Percentiles rank a stretch among this genome's conserved stretches.
These are phyloP conservation scores for Ophiostoma himal-ulmi DNA, from an alignment of 2,329 filamentous ascomycete species.

Conservation along the genomic window DNA sequence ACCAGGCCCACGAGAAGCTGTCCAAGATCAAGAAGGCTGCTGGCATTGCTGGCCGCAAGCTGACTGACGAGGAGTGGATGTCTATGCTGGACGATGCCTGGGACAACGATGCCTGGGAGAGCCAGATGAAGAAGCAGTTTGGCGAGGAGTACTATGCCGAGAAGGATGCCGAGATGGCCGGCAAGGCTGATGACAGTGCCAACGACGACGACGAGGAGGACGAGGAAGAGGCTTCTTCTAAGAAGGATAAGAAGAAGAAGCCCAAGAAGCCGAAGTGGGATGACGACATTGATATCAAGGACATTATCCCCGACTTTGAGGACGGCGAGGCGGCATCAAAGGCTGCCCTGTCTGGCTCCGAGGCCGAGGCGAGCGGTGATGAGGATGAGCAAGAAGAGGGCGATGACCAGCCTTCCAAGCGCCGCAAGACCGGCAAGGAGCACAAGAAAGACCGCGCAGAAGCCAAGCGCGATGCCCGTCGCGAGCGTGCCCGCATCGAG, in stretches of 20 bases:
- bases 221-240: conserved; percentile 24
- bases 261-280: conserved; percentile 87
- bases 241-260: conserved; percentile 49
- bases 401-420: conserved; percentile 42
- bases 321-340: conserved; percentile 50
- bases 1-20: conserved; percentile 83
- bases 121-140: conserved; percentile 82
- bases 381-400: conserved; percentile 31
- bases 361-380: conserved; percentile 39
- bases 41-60: conserved; percentile 61
- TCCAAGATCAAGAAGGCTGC: conserved; percentile 84
- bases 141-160: conserved; percentile 86
- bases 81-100: conserved; percentile 80
- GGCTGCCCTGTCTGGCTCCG: conserved; percentile 51
- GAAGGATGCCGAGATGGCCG: conserved; percentile 56
- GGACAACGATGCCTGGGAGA: conserved; percentile 85
- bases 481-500: conserved; percentile 78
- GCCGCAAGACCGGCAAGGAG: conserved; percentile 56
- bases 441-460: conserved; percentile 53
- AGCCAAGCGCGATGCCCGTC: conserved; percentile 65
- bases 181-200: conserved; percentile 39
- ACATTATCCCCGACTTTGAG: conserved; percentile 80
- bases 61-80: conserved; percentile 74
- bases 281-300: conserved; percentile 95
- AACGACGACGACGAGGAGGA: conserved; percentile 47